A percentile compares a stretch with the other conserved stretches of the same genome.
phyloP scores from a whole-genome alignment of 2,329 filamentous ascomycete species.

The Aureobasidium mangrovei region DNA sequence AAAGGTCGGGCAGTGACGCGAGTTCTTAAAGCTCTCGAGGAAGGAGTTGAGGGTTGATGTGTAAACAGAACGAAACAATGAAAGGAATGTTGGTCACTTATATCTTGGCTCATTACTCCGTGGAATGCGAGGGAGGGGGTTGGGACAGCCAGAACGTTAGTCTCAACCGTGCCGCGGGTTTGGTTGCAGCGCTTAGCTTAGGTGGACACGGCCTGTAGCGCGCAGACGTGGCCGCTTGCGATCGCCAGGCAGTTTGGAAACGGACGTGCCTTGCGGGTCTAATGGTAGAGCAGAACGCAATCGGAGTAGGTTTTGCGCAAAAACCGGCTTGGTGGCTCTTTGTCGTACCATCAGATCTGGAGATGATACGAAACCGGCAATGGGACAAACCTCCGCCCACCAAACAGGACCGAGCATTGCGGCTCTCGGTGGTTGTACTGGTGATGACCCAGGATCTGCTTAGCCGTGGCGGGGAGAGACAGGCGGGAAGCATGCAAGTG shows the following conservation, averaged over 20 bases:
- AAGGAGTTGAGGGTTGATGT: not conserved
- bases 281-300: not conserved
- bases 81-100: slow-evolving; percentile 11
- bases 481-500: slow-evolving; percentile 7
- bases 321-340: slow-evolving; percentile 7
- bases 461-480: slow-evolving; percentile 8
- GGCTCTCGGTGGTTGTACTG: slow-evolving; percentile 10
- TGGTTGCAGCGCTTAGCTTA: slow-evolving; percentile 11
- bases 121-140: slow-evolving; percentile 9
- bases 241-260: slow-evolving; percentile 9
- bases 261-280: slow-evolving; percentile 4
- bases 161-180: not conserved
- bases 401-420: slow-evolving; percentile 8
- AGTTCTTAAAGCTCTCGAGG: slow-evolving; percentile 8
- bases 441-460: slow-evolving; percentile 4
- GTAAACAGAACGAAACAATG: slow-evolving; percentile 10
- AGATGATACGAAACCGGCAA: slow-evolving; percentile 13
- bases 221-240: slow-evolving; percentile 7
- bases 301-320: not conserved
- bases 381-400: not conserved
- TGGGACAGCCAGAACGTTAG: slow-evolving; percentile 6
- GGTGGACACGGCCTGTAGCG: slow-evolving; percentile 10
- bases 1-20: not conserved
- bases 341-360: slow-evolving; percentile 6
- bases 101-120: slow-evolving; percentile 2